Evolutionary conservation across 208 protist genomes (phyloP), one percentile per base, ranked within the genome.

Genomic region (Trypanosoma grayi): DNA sequence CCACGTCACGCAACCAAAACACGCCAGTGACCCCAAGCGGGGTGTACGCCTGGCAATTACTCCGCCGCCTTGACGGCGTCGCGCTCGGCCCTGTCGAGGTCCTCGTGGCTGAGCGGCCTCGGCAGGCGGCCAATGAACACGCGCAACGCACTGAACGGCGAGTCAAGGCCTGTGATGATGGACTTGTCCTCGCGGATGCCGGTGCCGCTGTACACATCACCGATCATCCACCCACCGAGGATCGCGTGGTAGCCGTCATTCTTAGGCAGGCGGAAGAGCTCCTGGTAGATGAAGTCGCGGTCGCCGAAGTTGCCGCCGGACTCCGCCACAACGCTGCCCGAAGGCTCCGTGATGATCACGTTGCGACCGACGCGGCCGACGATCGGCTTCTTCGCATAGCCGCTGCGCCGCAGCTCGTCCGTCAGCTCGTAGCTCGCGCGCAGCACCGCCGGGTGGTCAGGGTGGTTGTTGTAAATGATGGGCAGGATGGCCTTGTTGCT

Each of bases 401-500:
- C 87, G 5, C 31, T 55, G 8, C 43, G 28, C 16, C 67, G 71
- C 48, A 94, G 71, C 60, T 87, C 85, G 10, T 81, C 73, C 14
- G 82, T 81, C 28, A 93, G 73, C 47, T 80, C 72, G 52, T 90
- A 93, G 57, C 83, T 79, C 4, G 85, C 60, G 36, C 67, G 66
- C 50, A 93, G 69, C 25, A 92, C 56, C 27, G 83, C 83, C 3
- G 86, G 84, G 64, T 93, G 87, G 14, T 85, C 79, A 3, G 87
- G 87, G 71, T 96, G 79, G 44, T 78, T 85, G 52, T 79, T 60
- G 69, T 92, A 95, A 39, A 95, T 75, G 50, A 95, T 79, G 24
- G 89, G 89, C 37, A 96, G 67, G 60, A 93, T 94, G 0, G 87
- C 87, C 77, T 96, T 96, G 74, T 96, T 96, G 78, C 83, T 93